Percentiles rank a stretch among this genome's conserved stretches.
These are phyloP conservation scores for Coemansia umbellata DNA, from an alignment of 192 early-diverging fungal species.

Conservation along the genomic window DNA sequence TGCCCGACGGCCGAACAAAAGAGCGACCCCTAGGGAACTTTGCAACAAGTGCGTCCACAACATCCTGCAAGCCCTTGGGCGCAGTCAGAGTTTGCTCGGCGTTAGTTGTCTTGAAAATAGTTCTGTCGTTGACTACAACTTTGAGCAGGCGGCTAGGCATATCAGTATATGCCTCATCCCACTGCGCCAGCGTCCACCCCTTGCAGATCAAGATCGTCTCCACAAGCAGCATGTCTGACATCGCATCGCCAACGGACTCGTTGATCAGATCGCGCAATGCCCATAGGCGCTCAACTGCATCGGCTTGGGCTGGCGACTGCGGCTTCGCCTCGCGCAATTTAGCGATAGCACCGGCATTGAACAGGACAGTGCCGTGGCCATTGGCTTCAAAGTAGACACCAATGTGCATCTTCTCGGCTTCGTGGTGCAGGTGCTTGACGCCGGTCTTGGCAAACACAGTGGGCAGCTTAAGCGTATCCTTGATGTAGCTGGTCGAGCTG, in stretches of 20 bases:
- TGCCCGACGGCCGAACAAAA: slow-evolving; percentile 97
- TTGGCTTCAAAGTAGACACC: slow-evolving; percentile 99
- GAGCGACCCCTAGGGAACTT: slow-evolving; percentile 86
- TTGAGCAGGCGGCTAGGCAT: slow-evolving; percentile 93
- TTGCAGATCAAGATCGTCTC: slow-evolving; percentile 86
- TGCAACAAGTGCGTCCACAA: slow-evolving; percentile 76
- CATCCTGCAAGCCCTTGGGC: slow-evolving; percentile 82
- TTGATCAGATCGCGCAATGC: slow-evolving; percentile 94
- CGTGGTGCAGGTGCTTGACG: slow-evolving; percentile 99
- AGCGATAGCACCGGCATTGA: slow-evolving; percentile 79
- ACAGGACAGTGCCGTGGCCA: slow-evolving; percentile 97
- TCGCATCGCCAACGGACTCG: slow-evolving; percentile 97
- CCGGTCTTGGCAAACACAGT: slow-evolving; percentile 95
- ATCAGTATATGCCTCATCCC: slow-evolving; percentile 94
- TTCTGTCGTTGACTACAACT: slow-evolving; percentile 85
- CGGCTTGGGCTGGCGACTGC: slow-evolving; percentile 67
- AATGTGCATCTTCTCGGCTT: slow-evolving; percentile 93
- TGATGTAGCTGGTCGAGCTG: slow-evolving; percentile 88
- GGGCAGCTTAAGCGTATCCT: slow-evolving; percentile 85
- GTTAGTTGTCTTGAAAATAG: slow-evolving; percentile 91
- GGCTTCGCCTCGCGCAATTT: slow-evolving; percentile 26
- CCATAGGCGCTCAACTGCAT: slow-evolving; percentile 74
- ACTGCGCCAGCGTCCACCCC: slow-evolving; percentile 76
- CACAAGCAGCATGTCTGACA: slow-evolving; percentile 94
- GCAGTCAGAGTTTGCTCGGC: slow-evolving; percentile 89